phyloP scores from a whole-genome alignment of 1,284 basidiomycete species.

The Ustilago tritici region DNA sequence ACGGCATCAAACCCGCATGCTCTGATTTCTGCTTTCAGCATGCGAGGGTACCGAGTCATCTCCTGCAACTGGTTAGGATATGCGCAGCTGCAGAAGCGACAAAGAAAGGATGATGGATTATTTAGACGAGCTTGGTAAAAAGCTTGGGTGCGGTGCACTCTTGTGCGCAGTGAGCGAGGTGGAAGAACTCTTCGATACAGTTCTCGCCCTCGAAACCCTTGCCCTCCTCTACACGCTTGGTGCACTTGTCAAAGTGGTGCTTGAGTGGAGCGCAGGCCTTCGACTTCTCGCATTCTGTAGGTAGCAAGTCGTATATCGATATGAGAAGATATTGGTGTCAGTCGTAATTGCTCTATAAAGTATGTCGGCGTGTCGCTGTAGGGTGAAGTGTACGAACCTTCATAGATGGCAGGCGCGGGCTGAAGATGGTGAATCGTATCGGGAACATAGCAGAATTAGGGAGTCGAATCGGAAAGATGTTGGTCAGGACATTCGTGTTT shows the following conservation, averaged over 20 bases:
- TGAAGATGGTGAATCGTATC: neutral
- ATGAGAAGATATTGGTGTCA: slow-evolving; percentile 2
- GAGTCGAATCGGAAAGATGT: neutral
- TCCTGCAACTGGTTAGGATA: neutral
- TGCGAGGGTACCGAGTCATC: neutral
- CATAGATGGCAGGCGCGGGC: slow-evolving; percentile 61
- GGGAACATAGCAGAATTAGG: neutral
- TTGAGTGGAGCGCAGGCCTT: slow-evolving; percentile 62
- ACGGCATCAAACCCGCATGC: neutral
- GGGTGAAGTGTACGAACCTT: slow-evolving; percentile 38
- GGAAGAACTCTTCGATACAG: slow-evolving; percentile 69
- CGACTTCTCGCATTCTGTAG: slow-evolving; percentile 68
- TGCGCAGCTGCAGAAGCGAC: neutral
- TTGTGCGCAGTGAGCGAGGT: slow-evolving; percentile 65
- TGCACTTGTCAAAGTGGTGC: slow-evolving; percentile 69
- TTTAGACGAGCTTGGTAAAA: slow-evolving; percentile 62
- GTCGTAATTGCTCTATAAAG: neutral
- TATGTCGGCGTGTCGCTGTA: neutral
- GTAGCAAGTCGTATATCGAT: neutral
- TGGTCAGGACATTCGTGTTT: slow-evolving; percentile 1
- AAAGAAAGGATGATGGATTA: neutral
- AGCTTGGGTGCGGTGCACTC: slow-evolving; percentile 67
- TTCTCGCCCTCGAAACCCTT: slow-evolving; percentile 67
- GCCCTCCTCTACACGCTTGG: slow-evolving; percentile 65
- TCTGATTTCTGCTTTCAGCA: no score